Base-by-base conservation (phyloP, 192 early-diverging fungal genomes). In the Irineochytrium annulatum region DNA sequence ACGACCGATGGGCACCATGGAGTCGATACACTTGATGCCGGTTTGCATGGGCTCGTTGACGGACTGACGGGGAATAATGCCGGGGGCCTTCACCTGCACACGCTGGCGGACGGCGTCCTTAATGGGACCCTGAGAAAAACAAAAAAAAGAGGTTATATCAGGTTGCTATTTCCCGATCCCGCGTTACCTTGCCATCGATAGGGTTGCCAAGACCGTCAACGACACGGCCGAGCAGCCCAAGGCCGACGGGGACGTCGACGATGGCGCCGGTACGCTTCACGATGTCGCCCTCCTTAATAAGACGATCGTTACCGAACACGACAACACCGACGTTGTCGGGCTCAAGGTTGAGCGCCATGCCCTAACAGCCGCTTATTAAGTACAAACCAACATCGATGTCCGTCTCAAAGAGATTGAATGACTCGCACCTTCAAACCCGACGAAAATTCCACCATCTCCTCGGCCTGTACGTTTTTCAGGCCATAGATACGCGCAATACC, bases 381-480 rank as follows among this genome's bases (percentile, higher is more conserved):
- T 1, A 3, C 16, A 0, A 1, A 52, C n/a, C 16, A 26, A 41
- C n/a, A 13, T 41, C 37, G n/a, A 14, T 11, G 20, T 14, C 19
- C 13, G 28, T 1, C 35, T n/a, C 26, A 6, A 34, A 16, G 0
- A 8, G n/a, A n/a, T 28, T 31, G 29, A 31, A 28, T 52, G 29
- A n/a, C 16, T n/a, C 52, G 17, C 80, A 88, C 91, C 89, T 91
- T 91, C 58, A 99, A 77, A 75, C 97, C 97, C 77, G 92, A 94
- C 69, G 94, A 96, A 86, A 99, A 99, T 71, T 99, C 97, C 77
- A 99, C 96, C 94, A 99, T 96, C 85, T 99, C 96, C 79, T 99
- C 95, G 68, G 95, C 91, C 84, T 99, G 92, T 62, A 85, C 81
- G 78, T 97, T 99, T 85, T 91, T 94, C 77, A 97, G 84, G 55